Percentiles rank a stretch among this genome's conserved stretches.
phyloP scores from a whole-genome alignment of 2,329 filamentous ascomycete genomes.

The Cladosporium colombiae region DNA sequence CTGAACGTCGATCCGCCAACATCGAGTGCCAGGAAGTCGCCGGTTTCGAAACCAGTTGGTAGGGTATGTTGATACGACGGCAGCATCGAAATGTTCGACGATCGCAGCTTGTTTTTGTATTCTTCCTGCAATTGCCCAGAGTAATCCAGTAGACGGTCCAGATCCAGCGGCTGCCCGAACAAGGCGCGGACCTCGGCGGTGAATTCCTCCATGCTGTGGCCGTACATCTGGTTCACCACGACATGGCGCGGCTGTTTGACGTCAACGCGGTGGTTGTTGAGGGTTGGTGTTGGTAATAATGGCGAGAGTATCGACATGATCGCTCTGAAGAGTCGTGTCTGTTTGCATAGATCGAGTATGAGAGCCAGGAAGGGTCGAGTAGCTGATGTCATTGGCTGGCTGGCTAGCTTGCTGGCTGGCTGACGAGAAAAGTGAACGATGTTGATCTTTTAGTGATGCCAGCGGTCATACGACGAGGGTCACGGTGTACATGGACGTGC shows the following conservation, averaged over 20 bases:
- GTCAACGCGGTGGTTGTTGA: conserved; percentile 27
- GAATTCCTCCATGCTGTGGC: conserved; percentile 52
- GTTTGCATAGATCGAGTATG: conserved; percentile 27
- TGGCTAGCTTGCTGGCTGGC: background rate
- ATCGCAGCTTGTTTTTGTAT: conserved; percentile 56
- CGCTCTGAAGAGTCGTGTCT: conserved; percentile 28
- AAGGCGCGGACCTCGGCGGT: conserved; percentile 45
- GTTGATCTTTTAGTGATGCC: background rate
- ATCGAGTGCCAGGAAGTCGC: conserved; percentile 63
- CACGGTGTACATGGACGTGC: background rate
- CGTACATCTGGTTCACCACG: conserved; percentile 38
- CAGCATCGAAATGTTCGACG: conserved; percentile 63
- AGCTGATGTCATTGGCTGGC: conserved; percentile 18
- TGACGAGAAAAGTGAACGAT: background rate
- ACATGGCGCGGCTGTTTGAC: conserved; percentile 39
- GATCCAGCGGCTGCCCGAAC: conserved; percentile 47
- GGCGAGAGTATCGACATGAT: conserved; percentile 28
- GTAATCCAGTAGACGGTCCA: conserved; percentile 45
- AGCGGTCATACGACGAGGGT: background rate
- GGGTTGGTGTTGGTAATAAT: conserved; percentile 43
- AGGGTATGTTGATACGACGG: conserved; percentile 65
- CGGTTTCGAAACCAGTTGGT: conserved; percentile 60
- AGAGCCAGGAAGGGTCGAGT: conserved; percentile 14
- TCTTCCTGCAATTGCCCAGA: conserved; percentile 51
- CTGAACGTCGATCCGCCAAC: conserved; percentile 68